phyloP scores from a whole-genome alignment of 305 asterid genomes.

The Solanum aculeatissimum region DNA sequence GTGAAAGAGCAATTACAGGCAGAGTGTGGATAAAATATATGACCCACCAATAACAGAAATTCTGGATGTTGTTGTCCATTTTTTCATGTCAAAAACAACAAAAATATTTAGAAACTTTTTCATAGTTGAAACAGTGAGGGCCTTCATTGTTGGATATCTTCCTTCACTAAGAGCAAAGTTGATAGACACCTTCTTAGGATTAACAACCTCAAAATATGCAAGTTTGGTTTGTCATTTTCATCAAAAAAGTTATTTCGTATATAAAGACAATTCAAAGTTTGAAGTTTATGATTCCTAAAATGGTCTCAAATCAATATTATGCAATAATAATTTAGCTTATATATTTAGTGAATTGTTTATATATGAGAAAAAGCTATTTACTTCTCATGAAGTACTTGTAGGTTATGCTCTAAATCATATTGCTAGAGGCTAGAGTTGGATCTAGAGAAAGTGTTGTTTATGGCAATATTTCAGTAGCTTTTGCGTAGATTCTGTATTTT shows the following conservation, averaged over 20 bases:
- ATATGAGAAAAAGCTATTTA: neutral
- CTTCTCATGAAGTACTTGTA: neutral
- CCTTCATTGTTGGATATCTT: constrained; percentile 12
- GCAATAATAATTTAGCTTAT: neutral
- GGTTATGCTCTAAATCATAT: neutral
- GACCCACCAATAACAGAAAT: constrained; percentile 21
- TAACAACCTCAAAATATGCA: neutral
- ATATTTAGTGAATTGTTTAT: neutral
- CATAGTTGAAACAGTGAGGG: neutral
- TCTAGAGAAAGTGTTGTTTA: neutral
- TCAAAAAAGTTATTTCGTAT: neutral
- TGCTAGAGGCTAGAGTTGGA: neutral
- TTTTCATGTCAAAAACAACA: neutral
- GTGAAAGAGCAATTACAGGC: neutral
- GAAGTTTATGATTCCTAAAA: too few species aligned
- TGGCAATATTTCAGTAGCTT: neutral
- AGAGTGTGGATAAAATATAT: neutral
- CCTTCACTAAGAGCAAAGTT: constrained; percentile 8
- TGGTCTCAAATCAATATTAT: neutral
- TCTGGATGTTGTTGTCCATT: constrained; percentile 12
- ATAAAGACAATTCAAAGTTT: too few species aligned
- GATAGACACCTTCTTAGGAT: neutral
- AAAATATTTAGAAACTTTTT: neutral
- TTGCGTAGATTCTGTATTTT: neutral
- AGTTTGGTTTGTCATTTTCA: neutral